Evolutionary conservation across 2,329 filamentous ascomycete species (phyloP), one percentile per base, ranked within the genome.

Genomic region (Fusarium sterilihyphosum): DNA sequence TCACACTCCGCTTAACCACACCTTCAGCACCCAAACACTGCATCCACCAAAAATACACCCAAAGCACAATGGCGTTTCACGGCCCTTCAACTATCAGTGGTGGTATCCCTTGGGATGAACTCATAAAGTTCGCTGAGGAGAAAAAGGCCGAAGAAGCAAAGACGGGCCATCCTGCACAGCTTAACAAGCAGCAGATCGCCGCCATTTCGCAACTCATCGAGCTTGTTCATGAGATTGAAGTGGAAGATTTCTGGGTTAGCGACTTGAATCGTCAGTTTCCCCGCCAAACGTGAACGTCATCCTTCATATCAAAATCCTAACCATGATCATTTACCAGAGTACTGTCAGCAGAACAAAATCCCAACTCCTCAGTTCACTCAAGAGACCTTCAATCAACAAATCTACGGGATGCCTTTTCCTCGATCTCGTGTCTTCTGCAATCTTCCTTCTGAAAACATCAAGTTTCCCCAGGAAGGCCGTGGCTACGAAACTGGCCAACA

Each of bases 121-220:
- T 75, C 49, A 75, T 75, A 18, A 64, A 58, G 24, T 75, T 75
- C 29, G 73, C 73, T 41, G 67, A 61, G 17, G 57, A 57, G 26
- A 75, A 75, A 46, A 71, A 75, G 29, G 60, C 52, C 4, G 73
- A 75, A 37, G 73, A 75, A 40, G 18, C 58, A 40, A 31, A 17
- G 40, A 71, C 65, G 6, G 73, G 73, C 5, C 44, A 71, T 20
- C 82, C 85, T 0, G 80, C 83, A 3, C 81, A 82, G 1, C 75
- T 88, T 37, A 82, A 82, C 1, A 78, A 80, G 9, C 71, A 77
- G 9, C 82, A 89, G 75, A 77, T 80, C 16, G 77, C 80, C 44
- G 84, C 86, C 22, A 76, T 90, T 33, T 78, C 81, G 2, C 78
- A 82, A 10, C 80, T 89, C 52, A 79, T 84, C 60, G 70, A 76